Conservation (phyloP, 495 filamentous ascomycete species). For the Podospora appendiculata region DNA sequence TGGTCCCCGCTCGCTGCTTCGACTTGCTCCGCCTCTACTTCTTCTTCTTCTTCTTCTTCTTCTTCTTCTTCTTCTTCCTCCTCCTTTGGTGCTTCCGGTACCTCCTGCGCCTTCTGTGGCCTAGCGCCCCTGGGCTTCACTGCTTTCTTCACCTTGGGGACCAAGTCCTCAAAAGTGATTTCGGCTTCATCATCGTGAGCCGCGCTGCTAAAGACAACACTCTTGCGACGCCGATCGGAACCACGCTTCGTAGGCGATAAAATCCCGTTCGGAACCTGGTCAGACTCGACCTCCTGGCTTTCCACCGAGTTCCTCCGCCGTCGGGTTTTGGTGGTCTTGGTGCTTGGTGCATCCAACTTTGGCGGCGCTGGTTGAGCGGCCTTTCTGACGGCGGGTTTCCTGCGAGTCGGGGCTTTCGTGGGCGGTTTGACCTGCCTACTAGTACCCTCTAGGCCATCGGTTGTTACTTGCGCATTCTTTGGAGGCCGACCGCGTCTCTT, state of each 20-base stretch:
- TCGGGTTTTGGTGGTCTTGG: no score
- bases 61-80: background rate
- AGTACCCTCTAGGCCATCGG: no score
- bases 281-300: background rate
- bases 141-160: conserved; percentile 4
- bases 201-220: conserved; percentile 27
- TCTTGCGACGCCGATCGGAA: conserved; percentile 24
- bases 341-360: no score
- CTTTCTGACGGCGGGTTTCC: no score
- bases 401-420: no score
- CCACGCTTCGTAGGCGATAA: conserved; percentile 29
- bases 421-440: no score
- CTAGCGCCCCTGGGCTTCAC: background rate
- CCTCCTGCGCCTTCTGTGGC: background rate
- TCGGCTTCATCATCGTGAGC: conserved; percentile 13
- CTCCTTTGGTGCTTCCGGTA: background rate
- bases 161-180: conserved; percentile 23
- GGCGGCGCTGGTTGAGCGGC: no score
- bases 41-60: background rate
- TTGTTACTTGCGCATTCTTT: background rate
- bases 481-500: conserved; percentile 15
- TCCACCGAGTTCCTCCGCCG: conserved; percentile 2
- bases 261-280: conserved; percentile 27
- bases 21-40: no score
- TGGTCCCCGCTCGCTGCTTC: conserved; percentile 3